Evolutionary conservation across 1,284 basidiomycete genomes (phyloP), one percentile per base, ranked within the genome.

Genomic region (Trichosporon sp.): DNA sequence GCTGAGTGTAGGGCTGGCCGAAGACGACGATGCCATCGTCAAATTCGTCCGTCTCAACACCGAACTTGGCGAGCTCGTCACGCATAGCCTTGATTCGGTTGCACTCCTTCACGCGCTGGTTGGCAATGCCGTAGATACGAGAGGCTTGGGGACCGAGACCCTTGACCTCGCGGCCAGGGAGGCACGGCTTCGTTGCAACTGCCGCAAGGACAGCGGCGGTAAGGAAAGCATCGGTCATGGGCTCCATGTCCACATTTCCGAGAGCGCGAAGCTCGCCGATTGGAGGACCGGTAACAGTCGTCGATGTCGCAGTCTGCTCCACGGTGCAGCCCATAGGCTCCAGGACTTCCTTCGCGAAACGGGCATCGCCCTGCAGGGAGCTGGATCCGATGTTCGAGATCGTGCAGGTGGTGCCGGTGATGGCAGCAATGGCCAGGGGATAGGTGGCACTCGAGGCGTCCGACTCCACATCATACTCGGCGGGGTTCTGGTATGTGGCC

Each of bases 211-310:
- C 93, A 8, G 87, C 89, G 1, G 95, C 95, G 0, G 95, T 98
- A 79, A 99, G 85, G 84, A 99, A 99, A 6, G 95, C 95, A 78
- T 99, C 95, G 10, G 96, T 99, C 95, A 99, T 99, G n/a, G 90
- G 88, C 81, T 97, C 94, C 96, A 99, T 99, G 77, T 99, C 94
- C 25, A 98, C 87, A 70, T 88, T 85, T 37, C 92, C 92, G 59
- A 97, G 85, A 7, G 91, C 91, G 66, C 87, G 87, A 56, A 99
- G 85, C 71, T 87, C 82, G 1, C 93, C 92, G 21, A 88, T 80
- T 0, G 89, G 87, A 1, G 95, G 95, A 0, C 95, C 96, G 0
- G 85, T 88, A 46, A 99, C 95, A n/a, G 91, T 96, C 31, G 95
- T 98, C 78, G 90, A 88, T 0, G 86, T 89, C 52, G 84, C 86